Evolutionary conservation across 176 grass and related monocot genomes (phyloP), one percentile per base, ranked within the genome.

Genomic region (Pontederia crassipes): DNA sequence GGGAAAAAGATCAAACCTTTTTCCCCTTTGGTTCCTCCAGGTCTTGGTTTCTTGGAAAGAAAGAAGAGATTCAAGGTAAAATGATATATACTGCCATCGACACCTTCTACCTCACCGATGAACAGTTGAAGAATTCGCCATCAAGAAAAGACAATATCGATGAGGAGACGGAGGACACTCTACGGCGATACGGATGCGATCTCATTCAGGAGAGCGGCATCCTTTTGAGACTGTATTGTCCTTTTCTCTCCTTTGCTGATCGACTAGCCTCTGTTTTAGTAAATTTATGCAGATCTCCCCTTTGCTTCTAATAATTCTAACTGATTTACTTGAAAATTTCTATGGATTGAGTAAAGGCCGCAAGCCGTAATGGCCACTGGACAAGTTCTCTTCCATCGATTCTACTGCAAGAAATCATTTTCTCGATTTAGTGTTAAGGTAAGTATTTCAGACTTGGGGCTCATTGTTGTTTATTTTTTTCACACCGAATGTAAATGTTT

Each of bases 391-490:
- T 92, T 92, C 46, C 93, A 92, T 74, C 84, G 84, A 3, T 98
- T 92, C 79, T 98, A 80, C 70, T 92, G 87, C 74, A 98, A 92
- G 58, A 98, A 98, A 65, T 98, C 87, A 47, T 98, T 98, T 77
- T 84, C 82, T 57, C 61, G 84, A 24, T 97, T 97, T 54, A 97
- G 93, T 65, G 93, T 74, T 45, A 85, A 91, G 75, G 93, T 91
- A 66, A 46, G 61, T n/a, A 11, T 57, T 12, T 54, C 32, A 54
- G 47, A 54, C 18, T n/a, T 18, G 8, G 17, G 15, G 10, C 1
- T 16, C 28, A 5, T 45, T 27, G 2, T 48, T 16, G 8, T 55
- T 20, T 29, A 11, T 27, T 3, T 54, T 13, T 32, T 11, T 61
- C 18, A 8, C 6, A 29, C 9, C 26, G 46, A 40, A 40, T 7